These are phyloP conservation scores for Rhodosporidiobolus sp. DNA, from an alignment of 768 basidiomycete genomes.

Conservation along the genomic window DNA sequence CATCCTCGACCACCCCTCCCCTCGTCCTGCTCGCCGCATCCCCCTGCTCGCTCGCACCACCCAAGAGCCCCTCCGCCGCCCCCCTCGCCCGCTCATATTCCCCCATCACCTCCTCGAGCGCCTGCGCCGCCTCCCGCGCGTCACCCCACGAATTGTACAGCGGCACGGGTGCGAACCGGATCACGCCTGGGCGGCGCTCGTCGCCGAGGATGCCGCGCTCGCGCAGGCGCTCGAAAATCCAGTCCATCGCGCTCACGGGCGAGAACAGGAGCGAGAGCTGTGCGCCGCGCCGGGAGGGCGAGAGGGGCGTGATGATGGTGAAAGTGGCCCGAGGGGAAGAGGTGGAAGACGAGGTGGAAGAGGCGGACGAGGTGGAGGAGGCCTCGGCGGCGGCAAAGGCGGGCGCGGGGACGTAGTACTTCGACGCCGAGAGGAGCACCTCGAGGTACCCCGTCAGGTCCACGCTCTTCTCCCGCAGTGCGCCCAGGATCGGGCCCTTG, in stretches of 20 bases:
- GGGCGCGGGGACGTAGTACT: slow-evolving; percentile 60
- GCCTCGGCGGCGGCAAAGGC: slow-evolving; percentile 20
- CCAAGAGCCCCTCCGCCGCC: neutral
- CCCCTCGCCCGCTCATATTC: neutral
- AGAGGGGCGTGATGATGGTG: slow-evolving; percentile 85
- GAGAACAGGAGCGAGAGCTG: slow-evolving; percentile 84
- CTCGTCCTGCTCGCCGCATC: neutral
- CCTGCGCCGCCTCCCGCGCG: slow-evolving; percentile 65
- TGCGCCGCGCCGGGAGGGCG: slow-evolving; percentile 67
- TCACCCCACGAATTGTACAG: slow-evolving; percentile 82
- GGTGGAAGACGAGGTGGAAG: slow-evolving; percentile 43
- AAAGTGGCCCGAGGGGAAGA: slow-evolving; percentile 54
- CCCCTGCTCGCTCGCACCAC: neutral
- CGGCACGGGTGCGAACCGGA: slow-evolving; percentile 79
- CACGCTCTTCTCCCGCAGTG: slow-evolving; percentile 67
- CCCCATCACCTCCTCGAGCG: slow-evolving; percentile 41
- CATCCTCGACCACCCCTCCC: neutral
- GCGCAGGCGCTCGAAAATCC: slow-evolving; percentile 61
- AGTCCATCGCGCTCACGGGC: slow-evolving; percentile 66
- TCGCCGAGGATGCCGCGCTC: slow-evolving; percentile 82
- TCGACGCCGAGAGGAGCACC: slow-evolving; percentile 56
- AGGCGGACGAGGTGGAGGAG: neutral
- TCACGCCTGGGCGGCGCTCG: slow-evolving; percentile 85
- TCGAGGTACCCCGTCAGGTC: slow-evolving; percentile 65
- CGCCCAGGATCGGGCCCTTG: slow-evolving; percentile 48